These are phyloP conservation scores for Novymonas esmeraldas DNA, from an alignment of 208 protist species.

Conservation along the genomic window DNA sequence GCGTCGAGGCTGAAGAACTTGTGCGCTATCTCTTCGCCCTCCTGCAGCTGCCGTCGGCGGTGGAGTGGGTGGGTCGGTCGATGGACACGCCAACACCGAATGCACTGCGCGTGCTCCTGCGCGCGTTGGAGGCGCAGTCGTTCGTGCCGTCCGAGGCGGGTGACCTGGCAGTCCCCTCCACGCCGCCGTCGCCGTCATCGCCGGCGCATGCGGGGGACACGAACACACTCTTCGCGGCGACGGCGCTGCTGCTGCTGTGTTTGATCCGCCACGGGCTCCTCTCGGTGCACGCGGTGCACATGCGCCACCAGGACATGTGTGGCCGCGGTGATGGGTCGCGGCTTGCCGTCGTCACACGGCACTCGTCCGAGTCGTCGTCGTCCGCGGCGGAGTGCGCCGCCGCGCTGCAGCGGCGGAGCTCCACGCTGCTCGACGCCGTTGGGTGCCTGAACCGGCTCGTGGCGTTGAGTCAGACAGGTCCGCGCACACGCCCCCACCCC, in stretches of 20 bases:
- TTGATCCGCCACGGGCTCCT: conserved; percentile 33
- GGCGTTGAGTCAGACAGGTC: conserved; percentile 25
- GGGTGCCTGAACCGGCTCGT: conserved; percentile 43
- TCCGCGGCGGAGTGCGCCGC: not conserved
- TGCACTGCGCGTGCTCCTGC: conserved; percentile 27
- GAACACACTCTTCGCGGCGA: conserved; percentile 32
- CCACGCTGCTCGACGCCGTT: conserved; percentile 32
- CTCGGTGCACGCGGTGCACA: conserved; percentile 13
- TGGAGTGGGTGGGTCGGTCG: conserved; percentile 21
- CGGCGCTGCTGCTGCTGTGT: conserved; percentile 34
- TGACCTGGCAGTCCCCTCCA: conserved; percentile 1
- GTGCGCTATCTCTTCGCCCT: conserved; percentile 28
- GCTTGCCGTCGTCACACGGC: too few species aligned
- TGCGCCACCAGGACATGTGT: not conserved
- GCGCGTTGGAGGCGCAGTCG: conserved; percentile 26
- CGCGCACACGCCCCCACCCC: conserved; percentile 17
- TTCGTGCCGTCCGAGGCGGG: conserved; percentile 18
- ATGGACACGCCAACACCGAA: conserved; percentile 28
- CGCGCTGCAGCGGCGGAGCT: conserved; percentile 3
- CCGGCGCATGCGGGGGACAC: conserved; percentile 17
- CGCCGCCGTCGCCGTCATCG: conserved; percentile 7
- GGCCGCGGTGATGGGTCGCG: too few species aligned
- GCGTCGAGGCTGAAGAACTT: conserved; percentile 29
- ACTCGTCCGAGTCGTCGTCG: not conserved
- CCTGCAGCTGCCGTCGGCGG: conserved; percentile 25